Percentiles rank a stretch among this genome's conserved stretches.
Conservation (phyloP, 1,284 basidiomycete species). For the Ganoderma sp. region DNA sequence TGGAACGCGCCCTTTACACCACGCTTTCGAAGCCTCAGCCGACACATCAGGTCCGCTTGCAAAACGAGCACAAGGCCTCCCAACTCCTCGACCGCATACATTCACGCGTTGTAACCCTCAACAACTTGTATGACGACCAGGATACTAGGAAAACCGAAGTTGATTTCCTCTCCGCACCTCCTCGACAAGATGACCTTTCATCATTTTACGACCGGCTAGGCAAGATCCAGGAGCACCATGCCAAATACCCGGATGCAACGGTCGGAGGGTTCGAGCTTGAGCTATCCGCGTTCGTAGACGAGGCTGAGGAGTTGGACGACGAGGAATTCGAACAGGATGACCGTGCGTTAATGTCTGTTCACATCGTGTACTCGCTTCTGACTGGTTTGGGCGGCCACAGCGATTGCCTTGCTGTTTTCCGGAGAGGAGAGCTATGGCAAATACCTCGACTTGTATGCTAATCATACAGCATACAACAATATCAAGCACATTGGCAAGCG, state of each 20-base stretch:
- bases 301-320: conserved; percentile 73
- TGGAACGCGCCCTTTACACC: conserved; percentile 76
- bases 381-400: conserved; percentile 49
- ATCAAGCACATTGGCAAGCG: conserved; percentile 82
- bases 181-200: conserved; percentile 75
- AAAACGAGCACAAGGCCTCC: conserved; percentile 87
- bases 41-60: conserved; percentile 69
- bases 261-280: conserved; percentile 82
- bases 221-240: conserved; percentile 95
- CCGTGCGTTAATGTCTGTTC: conserved; percentile 54
- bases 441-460: conserved; percentile 91
- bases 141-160: conserved; percentile 68
- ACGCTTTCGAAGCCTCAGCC: conserved; percentile 68
- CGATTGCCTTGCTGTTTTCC: conserved; percentile 88
- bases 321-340: conserved; percentile 81
- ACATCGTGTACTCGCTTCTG: conserved; percentile 6
- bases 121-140: conserved; percentile 77
- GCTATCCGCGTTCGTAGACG: conserved; percentile 79
- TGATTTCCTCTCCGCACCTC: conserved; percentile 61
- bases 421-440: conserved; percentile 96
- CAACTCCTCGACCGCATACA: conserved; percentile 86
- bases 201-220: conserved; percentile 95
- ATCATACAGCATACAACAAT: conserved; percentile 91
- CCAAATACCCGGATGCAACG: conserved; percentile 90
- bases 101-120: conserved; percentile 69